These are phyloP conservation scores for Suillus decipiens DNA, from an alignment of 768 basidiomycete species.

Conservation along the genomic window DNA sequence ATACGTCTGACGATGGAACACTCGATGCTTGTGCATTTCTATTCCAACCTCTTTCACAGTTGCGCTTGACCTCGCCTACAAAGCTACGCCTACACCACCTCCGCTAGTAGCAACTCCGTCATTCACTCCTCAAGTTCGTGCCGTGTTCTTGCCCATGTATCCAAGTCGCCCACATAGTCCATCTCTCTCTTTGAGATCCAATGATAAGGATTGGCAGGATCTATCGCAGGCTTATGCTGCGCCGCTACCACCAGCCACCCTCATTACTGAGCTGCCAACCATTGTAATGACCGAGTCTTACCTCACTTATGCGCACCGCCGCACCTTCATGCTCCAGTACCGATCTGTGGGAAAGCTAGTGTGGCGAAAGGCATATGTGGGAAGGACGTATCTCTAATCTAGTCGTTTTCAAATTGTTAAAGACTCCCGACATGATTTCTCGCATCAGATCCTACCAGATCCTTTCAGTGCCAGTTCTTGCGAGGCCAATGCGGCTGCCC, in stretches of 20 bases:
- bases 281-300: constrained; percentile 23
- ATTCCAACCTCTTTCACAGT: constrained; percentile 28
- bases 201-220: constrained; percentile 28
- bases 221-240: constrained; percentile 31
- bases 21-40: constrained; percentile 29
- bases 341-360: constrained; percentile 6
- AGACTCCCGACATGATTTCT: too few relatives aligned
- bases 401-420: too few relatives aligned
- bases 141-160: constrained; percentile 26
- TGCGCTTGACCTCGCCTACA: constrained; percentile 17
- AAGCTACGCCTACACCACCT: constrained; percentile 14
- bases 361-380: constrained; percentile 5
- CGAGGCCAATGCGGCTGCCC: too few relatives aligned
- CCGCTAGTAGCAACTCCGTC: constrained; percentile 14
- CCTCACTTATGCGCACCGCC: constrained; percentile 33
- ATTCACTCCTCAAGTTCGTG: constrained; percentile 25
- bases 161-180: constrained; percentile 17
- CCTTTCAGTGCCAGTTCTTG: too few relatives aligned
- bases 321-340: constrained; percentile 22
- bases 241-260: constrained; percentile 28
- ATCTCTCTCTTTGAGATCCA: constrained; percentile 14
- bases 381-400: neutral
- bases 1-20: constrained; percentile 10
- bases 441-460: too few relatives aligned
- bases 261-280: constrained; percentile 18